Conservation (phyloP, 208 protist genomes). For the Blechomonas ayalai region DNA sequence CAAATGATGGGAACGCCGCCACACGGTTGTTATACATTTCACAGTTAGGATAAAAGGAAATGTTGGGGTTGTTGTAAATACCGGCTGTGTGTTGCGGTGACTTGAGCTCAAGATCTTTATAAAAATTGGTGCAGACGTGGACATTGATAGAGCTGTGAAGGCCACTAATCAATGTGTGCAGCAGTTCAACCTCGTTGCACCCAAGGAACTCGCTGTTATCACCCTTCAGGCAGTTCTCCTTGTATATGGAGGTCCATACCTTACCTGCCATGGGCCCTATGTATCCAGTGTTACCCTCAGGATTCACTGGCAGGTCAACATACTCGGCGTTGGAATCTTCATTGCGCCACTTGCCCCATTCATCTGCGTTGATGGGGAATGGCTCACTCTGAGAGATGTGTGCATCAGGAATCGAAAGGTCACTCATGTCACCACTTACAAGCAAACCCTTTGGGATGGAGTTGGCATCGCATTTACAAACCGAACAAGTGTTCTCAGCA, state of each 20-base stretch:
- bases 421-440: slow-evolving; percentile 64
- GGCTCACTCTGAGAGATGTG: slow-evolving; percentile 15
- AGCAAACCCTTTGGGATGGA: slow-evolving; percentile 58
- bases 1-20: slow-evolving; percentile 38
- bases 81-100: slow-evolving; percentile 44
- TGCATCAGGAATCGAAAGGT: slow-evolving; percentile 29
- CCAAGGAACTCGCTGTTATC: not conserved
- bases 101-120: slow-evolving; percentile 49
- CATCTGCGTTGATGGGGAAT: slow-evolving; percentile 35
- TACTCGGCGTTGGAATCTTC: slow-evolving; percentile 44
- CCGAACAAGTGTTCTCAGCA: slow-evolving; percentile 62
- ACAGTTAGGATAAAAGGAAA: slow-evolving; percentile 85
- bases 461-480: slow-evolving; percentile 77
- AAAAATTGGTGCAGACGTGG: slow-evolving; percentile 80
- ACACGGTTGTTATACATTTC: slow-evolving; percentile 63
- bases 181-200: slow-evolving; percentile 53
- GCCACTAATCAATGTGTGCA: slow-evolving; percentile 73
- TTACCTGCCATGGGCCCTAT: slow-evolving; percentile 52
- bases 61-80: slow-evolving; percentile 69
- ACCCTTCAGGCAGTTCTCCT: slow-evolving; percentile 64
- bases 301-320: slow-evolving; percentile 79
- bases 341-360: slow-evolving; percentile 38
- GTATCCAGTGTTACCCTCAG: slow-evolving; percentile 85
- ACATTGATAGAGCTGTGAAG: slow-evolving; percentile 85
- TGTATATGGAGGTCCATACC: slow-evolving; percentile 84